Evolutionary conservation across 192 early-diverging fungal species (phyloP).

Genomic region (Lobosporangium transversale): DNA sequence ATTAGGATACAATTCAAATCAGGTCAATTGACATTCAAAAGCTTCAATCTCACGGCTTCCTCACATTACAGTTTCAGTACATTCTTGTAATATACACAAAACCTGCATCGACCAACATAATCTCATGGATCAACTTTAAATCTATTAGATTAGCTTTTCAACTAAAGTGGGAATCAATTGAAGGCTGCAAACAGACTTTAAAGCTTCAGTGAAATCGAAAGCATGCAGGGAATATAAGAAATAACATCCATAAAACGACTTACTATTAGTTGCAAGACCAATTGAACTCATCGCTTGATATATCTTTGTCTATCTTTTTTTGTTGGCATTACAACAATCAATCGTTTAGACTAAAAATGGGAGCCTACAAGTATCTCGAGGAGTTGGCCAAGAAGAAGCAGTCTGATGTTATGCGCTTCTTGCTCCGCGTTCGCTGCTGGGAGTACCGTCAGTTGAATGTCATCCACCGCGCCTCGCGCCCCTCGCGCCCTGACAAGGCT

Average conservation of each 20-base stretch:
- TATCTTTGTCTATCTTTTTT: background rate
- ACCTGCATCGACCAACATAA: background rate
- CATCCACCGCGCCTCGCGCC: conserved; percentile 98
- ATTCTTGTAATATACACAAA: no score
- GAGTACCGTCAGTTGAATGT: conserved; percentile 98
- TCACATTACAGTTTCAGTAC: no score
- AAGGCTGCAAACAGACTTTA: no score
- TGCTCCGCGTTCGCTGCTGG: conserved; percentile 97
- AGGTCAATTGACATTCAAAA: no score
- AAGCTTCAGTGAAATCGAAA: background rate
- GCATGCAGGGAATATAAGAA: background rate
- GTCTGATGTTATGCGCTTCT: conserved; percentile 98
- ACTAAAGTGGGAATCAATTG: no score
- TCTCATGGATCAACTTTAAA: no score
- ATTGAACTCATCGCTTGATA: background rate
- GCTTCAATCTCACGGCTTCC: no score
- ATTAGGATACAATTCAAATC: no score
- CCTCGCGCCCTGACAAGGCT: conserved; percentile 98
- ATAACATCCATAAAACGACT: background rate
- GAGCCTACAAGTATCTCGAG: conserved; percentile 96
- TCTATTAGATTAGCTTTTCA: no score
- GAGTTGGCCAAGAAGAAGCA: conserved; percentile 95
- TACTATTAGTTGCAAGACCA: background rate
- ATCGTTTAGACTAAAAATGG: conserved; percentile 80
- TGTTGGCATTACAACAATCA: conserved; percentile 69